phyloP scores from a whole-genome alignment of 306 rosid species.

The Vigna hirtella region DNA sequence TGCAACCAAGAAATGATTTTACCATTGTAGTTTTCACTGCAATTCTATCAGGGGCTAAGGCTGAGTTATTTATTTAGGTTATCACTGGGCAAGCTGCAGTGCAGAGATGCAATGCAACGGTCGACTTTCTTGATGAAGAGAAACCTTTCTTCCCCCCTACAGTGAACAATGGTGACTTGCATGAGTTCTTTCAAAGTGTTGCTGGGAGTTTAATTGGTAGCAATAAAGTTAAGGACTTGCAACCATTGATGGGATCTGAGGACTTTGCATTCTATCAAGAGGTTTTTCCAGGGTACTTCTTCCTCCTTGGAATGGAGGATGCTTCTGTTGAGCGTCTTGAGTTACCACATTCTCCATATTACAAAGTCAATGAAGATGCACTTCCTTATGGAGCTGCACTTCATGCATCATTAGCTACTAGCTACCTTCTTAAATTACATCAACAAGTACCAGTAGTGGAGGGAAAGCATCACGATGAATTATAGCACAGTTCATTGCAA shows the following conservation, averaged over 20 bases:
- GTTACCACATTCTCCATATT: slow-evolving; percentile 66
- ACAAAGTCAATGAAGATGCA: slow-evolving; percentile 76
- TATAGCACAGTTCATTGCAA: slow-evolving; percentile 46
- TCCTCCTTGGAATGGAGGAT: slow-evolving; percentile 77
- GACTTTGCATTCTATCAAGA: slow-evolving; percentile 91
- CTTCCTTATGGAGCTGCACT: slow-evolving; percentile 95
- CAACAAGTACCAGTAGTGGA: slow-evolving; percentile 44
- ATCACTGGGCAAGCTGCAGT: slow-evolving; percentile 86
- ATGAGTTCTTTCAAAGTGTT: slow-evolving; percentile 61
- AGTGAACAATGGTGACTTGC: slow-evolving; percentile 68
- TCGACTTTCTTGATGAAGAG: slow-evolving; percentile 61
- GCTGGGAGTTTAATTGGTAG: slow-evolving; percentile 72
- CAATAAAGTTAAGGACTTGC: slow-evolving; percentile 57
- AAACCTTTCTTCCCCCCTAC: slow-evolving; percentile 75
- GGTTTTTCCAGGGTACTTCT: slow-evolving; percentile 80
- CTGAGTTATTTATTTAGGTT: slow-evolving; percentile 59
- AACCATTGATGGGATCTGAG: slow-evolving; percentile 83
- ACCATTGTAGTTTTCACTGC: slow-evolving; percentile 3
- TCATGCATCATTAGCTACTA: slow-evolving; percentile 80
- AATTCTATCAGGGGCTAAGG: slow-evolving; percentile 25
- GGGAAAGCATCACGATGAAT: slow-evolving; percentile 62
- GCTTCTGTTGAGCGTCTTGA: slow-evolving; percentile 52
- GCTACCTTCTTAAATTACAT: slow-evolving; percentile 58
- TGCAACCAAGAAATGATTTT: background rate
- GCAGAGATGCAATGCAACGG: slow-evolving; percentile 88